Percentiles rank a stretch among this genome's conserved stretches.
These are phyloP conservation scores for Zygoascus tannicola DNA, from an alignment of 805 yeast species.

Conservation along the genomic window DNA sequence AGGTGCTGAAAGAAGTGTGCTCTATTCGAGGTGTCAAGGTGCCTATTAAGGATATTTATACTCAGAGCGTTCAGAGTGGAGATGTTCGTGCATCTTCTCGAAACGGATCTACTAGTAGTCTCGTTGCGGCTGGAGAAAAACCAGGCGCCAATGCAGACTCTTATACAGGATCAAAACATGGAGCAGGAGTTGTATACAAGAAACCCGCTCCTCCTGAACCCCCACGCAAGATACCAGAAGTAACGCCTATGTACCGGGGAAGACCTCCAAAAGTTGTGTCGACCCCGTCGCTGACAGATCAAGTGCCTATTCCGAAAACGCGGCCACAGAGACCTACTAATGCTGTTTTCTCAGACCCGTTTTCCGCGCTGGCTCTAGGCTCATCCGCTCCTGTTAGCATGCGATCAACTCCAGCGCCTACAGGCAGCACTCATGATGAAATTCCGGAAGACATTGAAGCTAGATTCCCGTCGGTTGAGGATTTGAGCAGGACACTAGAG, in stretches of 20 bases:
- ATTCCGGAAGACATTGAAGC: slow-evolving; percentile 14
- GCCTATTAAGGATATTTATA: slow-evolving; percentile 34
- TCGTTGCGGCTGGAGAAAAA: no score
- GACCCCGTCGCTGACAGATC: neutral
- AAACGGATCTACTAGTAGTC: neutral
- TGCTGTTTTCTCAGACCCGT: slow-evolving; percentile 15
- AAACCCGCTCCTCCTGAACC: neutral
- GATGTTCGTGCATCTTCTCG: neutral
- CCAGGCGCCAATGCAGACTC: no score
- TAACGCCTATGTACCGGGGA: slow-evolving; percentile 21
- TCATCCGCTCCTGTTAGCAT: neutral
- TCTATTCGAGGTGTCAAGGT: slow-evolving; percentile 47
- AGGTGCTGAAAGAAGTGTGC: slow-evolving; percentile 58
- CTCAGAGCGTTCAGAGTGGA: neutral
- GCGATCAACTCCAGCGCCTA: neutral
- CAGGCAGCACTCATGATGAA: neutral
- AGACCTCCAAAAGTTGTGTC: slow-evolving; percentile 12
- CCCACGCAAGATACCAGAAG: slow-evolving; percentile 11
- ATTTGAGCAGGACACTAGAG: slow-evolving; percentile 19
- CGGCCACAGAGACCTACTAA: neutral
- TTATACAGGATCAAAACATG: no score
- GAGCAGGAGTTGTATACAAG: no score
- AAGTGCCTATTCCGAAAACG: neutral
- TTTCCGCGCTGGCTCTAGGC: slow-evolving; percentile 8
- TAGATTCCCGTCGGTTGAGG: slow-evolving; percentile 29